phyloP scores from a whole-genome alignment of 2,329 filamentous ascomycete genomes.

The Dothistroma septosporum region DNA sequence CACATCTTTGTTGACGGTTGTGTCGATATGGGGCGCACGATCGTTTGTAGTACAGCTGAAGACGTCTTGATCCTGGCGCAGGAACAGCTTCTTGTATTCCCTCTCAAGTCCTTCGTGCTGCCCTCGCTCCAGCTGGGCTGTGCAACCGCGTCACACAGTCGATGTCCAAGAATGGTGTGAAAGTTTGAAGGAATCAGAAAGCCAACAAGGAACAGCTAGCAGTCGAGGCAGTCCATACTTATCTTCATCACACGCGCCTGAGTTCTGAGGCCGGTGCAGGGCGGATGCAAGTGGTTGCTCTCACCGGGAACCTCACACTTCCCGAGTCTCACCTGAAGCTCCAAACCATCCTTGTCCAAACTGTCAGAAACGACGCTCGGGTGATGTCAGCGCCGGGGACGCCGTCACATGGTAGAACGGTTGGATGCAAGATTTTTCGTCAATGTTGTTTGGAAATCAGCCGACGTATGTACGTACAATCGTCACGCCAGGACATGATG shows the following conservation, averaged over 20 bases:
- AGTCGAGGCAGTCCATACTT: not conserved
- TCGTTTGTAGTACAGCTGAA: not conserved
- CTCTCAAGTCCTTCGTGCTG: too few relatives aligned
- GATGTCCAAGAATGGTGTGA: not conserved
- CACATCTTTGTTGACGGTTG: constrained; percentile 25
- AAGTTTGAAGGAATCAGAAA: not conserved
- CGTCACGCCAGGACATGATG: not conserved
- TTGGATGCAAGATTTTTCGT: not conserved
- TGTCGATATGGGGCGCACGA: not conserved
- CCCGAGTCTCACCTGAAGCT: not conserved
- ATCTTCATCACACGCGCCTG: not conserved
- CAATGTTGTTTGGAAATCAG: not conserved
- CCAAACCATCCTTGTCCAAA: not conserved
- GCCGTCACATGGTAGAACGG: not conserved
- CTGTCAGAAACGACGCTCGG: not conserved
- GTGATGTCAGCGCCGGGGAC: constrained; percentile 1
- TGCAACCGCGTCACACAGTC: not conserved
- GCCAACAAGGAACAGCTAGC: not conserved
- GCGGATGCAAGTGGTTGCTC: not conserved
- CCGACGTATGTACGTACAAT: not conserved
- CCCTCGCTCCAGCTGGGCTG: not conserved
- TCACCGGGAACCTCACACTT: not conserved
- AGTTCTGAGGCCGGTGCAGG: not conserved
- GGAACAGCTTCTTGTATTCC: too few relatives aligned
- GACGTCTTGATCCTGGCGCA: too few relatives aligned